phyloP scores from a whole-genome alignment of 1,139 yeast species.

The Yamadazyma diddensiae region DNA sequence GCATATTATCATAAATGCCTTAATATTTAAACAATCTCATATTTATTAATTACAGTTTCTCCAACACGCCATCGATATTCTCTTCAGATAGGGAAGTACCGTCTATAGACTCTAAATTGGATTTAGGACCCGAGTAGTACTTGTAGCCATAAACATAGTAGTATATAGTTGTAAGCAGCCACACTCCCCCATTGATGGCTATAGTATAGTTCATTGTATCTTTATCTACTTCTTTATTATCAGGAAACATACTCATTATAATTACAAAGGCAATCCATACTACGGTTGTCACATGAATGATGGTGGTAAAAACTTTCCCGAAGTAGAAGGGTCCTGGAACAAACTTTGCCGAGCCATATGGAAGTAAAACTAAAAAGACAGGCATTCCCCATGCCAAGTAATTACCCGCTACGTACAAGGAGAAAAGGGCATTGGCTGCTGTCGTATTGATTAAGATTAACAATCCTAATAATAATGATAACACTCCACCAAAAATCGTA shows the following conservation, averaged over 20 bases:
- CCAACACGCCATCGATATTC: constrained; percentile 2
- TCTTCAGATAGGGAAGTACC: not conserved
- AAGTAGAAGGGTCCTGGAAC: constrained; percentile 64
- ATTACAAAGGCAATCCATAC: constrained; percentile 31
- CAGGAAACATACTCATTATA: constrained; percentile 40
- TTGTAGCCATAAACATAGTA: constrained; percentile 28
- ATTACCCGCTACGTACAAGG: constrained; percentile 48
- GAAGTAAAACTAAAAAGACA: constrained; percentile 36
- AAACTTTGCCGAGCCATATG: constrained; percentile 43
- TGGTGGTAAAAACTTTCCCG: constrained; percentile 46
- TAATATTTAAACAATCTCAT: too few relatives aligned
- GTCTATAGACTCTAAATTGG: constrained; percentile 21
- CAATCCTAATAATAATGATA: constrained; percentile 52
- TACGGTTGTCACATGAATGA: constrained; percentile 22
- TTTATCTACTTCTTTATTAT: constrained; percentile 22
- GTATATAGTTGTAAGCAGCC: constrained; percentile 27
- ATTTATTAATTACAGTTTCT: constrained; percentile 3
- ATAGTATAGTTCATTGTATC: constrained; percentile 36
- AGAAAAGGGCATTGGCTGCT: constrained; percentile 57
- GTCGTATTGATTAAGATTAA: constrained; percentile 55
- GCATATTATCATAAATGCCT: too few relatives aligned
- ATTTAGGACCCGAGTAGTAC: constrained; percentile 33
- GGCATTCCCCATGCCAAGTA: constrained; percentile 42
- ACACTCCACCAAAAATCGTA: constrained; percentile 48
- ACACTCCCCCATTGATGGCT: constrained; percentile 36